Base-by-base conservation (phyloP, 768 basidiomycete genomes). In the Tylopilus balloui region DNA sequence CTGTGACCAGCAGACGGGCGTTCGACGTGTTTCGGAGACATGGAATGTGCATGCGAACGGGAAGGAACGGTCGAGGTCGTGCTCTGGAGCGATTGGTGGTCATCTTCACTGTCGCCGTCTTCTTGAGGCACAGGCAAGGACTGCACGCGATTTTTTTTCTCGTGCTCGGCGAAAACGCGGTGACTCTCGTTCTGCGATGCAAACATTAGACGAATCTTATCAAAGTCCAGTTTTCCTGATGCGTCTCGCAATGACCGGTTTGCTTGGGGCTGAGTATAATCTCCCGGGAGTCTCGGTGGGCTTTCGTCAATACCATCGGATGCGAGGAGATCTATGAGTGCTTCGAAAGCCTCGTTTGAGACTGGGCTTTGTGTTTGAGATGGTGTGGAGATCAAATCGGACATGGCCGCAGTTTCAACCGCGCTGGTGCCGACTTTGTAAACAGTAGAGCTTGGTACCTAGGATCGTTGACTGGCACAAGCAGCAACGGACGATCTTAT, bases 181-280 rank as follows among this genome's bases (percentile, higher is more conserved):
- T 23, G 23, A n/a, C 27, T 27, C 17, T 40, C 35, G 34, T 57
- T 50, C 23, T 66, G 61, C 0, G 40, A 40, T 20, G 54, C 37
- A 27, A 62, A 68, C 60, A 68, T 62, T 6, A 25, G 35, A 10
- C 64, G 67, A 44, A 66, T 62, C 53, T 64, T 66, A 29, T 60
- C 58, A 49, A 55, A 68, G 21, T 69, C 67, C 12, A 67, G 54
- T 56, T 52, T 69, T 23, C 67, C 65, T 1, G 64, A 62, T 3
- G 50, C 14, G 35, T 66, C 67, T 45, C 67, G 50, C 41, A 69
- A 40, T 6, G 51, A 31, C 35, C 34, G 1, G 39, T 51, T 47
- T 4, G 48, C 25, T 17, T 51, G 54, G 20, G 42, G 14, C 21
- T 37, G 47, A 19, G 45, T n/a, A 11, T 19, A 39, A 15, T 35